These are phyloP conservation scores for Mortierella sp. DNA, from an alignment of 371 early-diverging fungal species.

Conservation along the genomic window DNA sequence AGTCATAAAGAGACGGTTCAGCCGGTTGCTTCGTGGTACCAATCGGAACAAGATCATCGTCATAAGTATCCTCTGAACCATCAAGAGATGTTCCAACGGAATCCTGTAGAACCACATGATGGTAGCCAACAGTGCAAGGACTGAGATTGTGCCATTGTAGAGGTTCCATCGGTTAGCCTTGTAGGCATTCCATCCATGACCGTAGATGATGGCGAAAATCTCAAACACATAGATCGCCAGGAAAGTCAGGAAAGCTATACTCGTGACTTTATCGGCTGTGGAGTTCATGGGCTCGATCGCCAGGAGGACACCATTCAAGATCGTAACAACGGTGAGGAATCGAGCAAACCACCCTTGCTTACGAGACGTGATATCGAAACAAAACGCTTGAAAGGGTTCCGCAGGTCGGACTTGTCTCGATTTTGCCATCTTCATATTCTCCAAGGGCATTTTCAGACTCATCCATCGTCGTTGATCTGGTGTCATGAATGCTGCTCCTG, in stretches of 20 bases:
- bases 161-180: constrained; percentile 70
- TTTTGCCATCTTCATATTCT: constrained; percentile 67
- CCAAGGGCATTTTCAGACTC: constrained; percentile 71
- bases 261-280: constrained; percentile 40
- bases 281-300: constrained; percentile 61
- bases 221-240: constrained; percentile 64
- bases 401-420: constrained; percentile 57
- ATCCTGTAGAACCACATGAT: constrained; percentile 51
- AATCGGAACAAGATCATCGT: constrained; percentile 73
- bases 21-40: constrained; percentile 69
- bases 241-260: constrained; percentile 59
- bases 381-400: constrained; percentile 54
- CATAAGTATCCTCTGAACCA: constrained; percentile 71
- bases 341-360: constrained; percentile 66
- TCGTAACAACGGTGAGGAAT: constrained; percentile 59
- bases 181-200: constrained; percentile 68
- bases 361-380: constrained; percentile 59
- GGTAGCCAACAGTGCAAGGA: constrained; percentile 62
- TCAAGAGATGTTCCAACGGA: constrained; percentile 57
- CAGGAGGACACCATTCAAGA: constrained; percentile 64
- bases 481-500: too few relatives aligned
- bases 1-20: constrained; percentile 75
- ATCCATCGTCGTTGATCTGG: constrained; percentile 11
- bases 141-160: constrained; percentile 65
- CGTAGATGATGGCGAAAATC: constrained; percentile 61